Evolutionary conservation across 768 basidiomycete genomes (phyloP).

Genomic region (Atractiella rhizophila): DNA sequence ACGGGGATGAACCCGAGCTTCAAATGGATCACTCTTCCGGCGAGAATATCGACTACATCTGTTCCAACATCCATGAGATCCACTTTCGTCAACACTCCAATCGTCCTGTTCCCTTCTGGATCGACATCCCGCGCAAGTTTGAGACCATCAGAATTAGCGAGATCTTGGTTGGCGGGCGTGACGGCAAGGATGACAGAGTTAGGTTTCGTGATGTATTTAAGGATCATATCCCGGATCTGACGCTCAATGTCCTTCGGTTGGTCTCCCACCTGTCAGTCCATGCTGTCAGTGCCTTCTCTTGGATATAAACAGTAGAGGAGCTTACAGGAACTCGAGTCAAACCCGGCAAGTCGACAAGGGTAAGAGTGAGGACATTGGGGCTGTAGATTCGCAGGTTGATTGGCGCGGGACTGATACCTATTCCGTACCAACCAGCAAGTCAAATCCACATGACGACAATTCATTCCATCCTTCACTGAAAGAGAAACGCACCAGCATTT

Average conservation of each 20-base stretch:
- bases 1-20: slow-evolving; percentile 94
- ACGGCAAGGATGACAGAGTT: slow-evolving; percentile 92
- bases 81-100: slow-evolving; percentile 94
- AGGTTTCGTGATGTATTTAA: slow-evolving; percentile 83
- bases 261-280: slow-evolving; percentile 68
- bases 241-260: slow-evolving; percentile 93
- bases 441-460: neutral
- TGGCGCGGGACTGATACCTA: slow-evolving; percentile 79
- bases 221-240: slow-evolving; percentile 86
- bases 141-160: slow-evolving; percentile 94
- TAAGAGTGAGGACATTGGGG: slow-evolving; percentile 86
- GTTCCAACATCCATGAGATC: slow-evolving; percentile 93
- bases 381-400: slow-evolving; percentile 96
- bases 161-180: slow-evolving; percentile 79
- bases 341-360: slow-evolving; percentile 90
- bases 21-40: slow-evolving; percentile 84
- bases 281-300: neutral
- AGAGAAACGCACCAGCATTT: slow-evolving; percentile 37
- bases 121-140: slow-evolving; percentile 93
- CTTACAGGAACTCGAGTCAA: slow-evolving; percentile 28
- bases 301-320: too few species aligned
- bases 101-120: slow-evolving; percentile 84
- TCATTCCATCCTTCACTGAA: neutral
- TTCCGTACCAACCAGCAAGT: neutral
- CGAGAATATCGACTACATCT: slow-evolving; percentile 95